Base-by-base conservation (phyloP, 495 filamentous ascomycete genomes). In the Penicillium atrosanguineum region DNA sequence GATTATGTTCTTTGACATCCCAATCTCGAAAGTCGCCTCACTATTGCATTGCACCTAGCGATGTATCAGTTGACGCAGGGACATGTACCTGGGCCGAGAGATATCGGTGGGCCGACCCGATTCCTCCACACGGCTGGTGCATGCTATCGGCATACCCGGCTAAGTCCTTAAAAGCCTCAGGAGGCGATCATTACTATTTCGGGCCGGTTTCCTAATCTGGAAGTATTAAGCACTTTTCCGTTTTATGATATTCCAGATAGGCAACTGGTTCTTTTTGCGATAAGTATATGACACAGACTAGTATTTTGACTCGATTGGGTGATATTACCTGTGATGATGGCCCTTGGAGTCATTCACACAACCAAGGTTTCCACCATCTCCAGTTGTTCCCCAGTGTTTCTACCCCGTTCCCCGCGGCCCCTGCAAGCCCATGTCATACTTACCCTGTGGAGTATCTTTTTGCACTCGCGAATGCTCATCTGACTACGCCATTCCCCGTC, bases 101-200 rank as follows among this genome's bases (percentile, higher is more conserved):
- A 48, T 25, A 37, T 14, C 16, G 14, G 44, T 49, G 53, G 45
- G 46, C 53, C 57, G 44, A 54, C 28, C 46, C 48, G 45, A 49
- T 25, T 56, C 29, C 18, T 29, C 45, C 19, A 34, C n/a, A 14
- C 1, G 41, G 11, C 23, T 42, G 19, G 37, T 20, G 31, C 20
- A 38, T 20, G 40, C 31, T 38, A 40, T 34, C 34, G 47, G 38
- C 34, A 40, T 21, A 12, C 12, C 42, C 44, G 44, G 48, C 49
- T 56, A 56, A 60, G 48, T 26, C 4, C 49, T 53, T 52, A 41
- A 57, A 57, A 46, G 52, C 26, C 44, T 36, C 19, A 55, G 19
- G 25, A 49, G 40, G 39, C 31, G 5, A 18, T 15, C 7, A 25
- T 34, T 56, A 21, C 31, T 42, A 19, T 20, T 26, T 31, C 20